A percentile compares a stretch with the other conserved stretches of the same genome.
Conservation (phyloP, 371 early-diverging fungal species). For the Mortierella sp. region DNA sequence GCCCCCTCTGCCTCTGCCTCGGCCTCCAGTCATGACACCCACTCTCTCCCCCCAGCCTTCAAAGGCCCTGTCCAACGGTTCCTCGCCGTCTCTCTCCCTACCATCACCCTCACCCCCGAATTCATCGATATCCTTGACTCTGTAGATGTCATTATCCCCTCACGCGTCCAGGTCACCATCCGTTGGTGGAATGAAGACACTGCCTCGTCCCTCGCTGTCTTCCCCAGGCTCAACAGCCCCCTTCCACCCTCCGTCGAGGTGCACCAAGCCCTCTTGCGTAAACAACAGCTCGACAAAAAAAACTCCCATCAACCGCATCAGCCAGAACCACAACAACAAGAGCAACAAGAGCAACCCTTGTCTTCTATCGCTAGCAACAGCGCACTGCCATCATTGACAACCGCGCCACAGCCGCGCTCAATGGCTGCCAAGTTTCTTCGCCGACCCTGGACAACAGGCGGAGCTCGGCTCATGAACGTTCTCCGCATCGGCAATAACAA, state of each 20-base stretch:
- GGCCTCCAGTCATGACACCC: constrained; percentile 51
- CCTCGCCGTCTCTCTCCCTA: constrained; percentile 51
- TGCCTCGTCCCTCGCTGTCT: constrained; percentile 40
- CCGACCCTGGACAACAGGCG: constrained; percentile 32
- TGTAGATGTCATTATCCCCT: constrained; percentile 33
- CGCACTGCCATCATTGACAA: constrained; percentile 10
- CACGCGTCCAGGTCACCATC: constrained; percentile 47
- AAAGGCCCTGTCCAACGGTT: constrained; percentile 53
- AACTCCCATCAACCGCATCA: not conserved
- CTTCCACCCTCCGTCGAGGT: constrained; percentile 24
- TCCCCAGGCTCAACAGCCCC: constrained; percentile 47
- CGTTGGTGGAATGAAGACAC: constrained; percentile 57
- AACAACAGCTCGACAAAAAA: constrained; percentile 12
- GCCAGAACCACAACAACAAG: constrained; percentile 5
- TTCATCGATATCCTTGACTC: constrained; percentile 41
- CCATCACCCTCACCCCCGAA: constrained; percentile 49
- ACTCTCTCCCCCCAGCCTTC: constrained; percentile 51
- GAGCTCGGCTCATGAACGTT: constrained; percentile 37
- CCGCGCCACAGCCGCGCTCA: constrained; percentile 19
- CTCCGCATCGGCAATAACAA: constrained; percentile 22
- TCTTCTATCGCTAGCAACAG: not conserved
- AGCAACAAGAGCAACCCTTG: not conserved
- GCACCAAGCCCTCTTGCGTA: constrained; percentile 32
- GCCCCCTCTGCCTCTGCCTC: constrained; percentile 45
- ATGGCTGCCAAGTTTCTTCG: constrained; percentile 22